A percentile compares a stretch with the other conserved stretches of the same genome.
phyloP scores from a whole-genome alignment of 2,329 filamentous ascomycete species.

The Scortechinia acanthostroma region DNA sequence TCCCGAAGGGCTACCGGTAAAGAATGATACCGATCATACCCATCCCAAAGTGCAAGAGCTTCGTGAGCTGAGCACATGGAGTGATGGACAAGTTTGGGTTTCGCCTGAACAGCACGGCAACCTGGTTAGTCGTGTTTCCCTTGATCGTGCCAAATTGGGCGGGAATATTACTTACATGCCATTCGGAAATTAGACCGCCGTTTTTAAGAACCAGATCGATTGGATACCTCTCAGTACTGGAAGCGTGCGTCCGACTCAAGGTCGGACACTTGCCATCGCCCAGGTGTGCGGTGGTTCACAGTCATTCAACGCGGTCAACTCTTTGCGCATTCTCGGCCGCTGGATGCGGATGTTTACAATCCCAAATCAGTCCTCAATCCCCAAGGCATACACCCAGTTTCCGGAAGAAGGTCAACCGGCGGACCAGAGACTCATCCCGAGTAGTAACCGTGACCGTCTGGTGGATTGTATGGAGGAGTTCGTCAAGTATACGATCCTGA shows the following conservation, averaged over 20 bases:
- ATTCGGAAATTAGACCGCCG: conserved; percentile 49
- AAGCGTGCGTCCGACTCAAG: conserved; percentile 58
- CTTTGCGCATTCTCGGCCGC: conserved; percentile 54
- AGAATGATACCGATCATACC: conserved; percentile 48
- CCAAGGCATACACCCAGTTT: conserved; percentile 56
- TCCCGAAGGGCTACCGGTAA: conserved; percentile 49
- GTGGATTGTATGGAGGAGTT: conserved; percentile 67
- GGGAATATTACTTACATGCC: conserved; percentile 6
- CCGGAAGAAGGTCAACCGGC: conserved; percentile 36
- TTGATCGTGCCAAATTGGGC: not conserved
- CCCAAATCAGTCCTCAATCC: conserved; percentile 58
- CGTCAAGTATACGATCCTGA: conserved; percentile 61
- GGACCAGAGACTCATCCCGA: conserved; percentile 33
- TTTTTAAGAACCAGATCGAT: conserved; percentile 67
- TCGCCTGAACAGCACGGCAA: conserved; percentile 63
- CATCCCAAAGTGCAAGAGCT: conserved; percentile 59
- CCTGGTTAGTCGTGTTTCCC: conserved; percentile 28
- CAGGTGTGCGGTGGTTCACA: conserved; percentile 60
- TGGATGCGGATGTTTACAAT: conserved; percentile 69
- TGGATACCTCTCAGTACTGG: conserved; percentile 60
- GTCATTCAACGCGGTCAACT: conserved; percentile 62
- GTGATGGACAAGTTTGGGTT: conserved; percentile 60
- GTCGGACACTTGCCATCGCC: conserved; percentile 52
- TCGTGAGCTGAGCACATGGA: conserved; percentile 52
- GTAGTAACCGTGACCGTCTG: conserved; percentile 47